Evolutionary conservation across 345 rosid genomes (phyloP).

Genomic region (Eucalyptus curtisii): DNA sequence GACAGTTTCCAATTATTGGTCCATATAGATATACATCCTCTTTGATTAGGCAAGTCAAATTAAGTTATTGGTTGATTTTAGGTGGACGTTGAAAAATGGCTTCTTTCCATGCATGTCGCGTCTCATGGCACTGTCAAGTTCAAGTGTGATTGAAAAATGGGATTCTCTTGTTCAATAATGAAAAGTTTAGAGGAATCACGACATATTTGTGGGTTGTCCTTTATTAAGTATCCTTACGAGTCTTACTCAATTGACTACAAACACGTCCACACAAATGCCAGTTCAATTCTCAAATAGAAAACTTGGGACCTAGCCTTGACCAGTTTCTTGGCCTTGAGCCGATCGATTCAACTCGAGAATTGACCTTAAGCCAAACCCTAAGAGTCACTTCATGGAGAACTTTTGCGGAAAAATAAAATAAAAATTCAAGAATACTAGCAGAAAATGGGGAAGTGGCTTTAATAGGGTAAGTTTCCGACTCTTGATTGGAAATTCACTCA

Average conservation of each 20-base stretch:
- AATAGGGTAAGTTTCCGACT: fast-evolving
- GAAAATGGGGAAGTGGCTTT: background rate
- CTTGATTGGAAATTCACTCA: fast-evolving
- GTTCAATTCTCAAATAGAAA: background rate
- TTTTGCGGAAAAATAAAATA: background rate
- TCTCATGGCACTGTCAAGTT: background rate
- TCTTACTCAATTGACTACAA: background rate
- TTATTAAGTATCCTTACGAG: background rate
- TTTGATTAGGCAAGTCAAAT: background rate
- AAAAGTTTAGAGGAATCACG: background rate
- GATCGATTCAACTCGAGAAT: background rate
- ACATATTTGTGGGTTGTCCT: background rate
- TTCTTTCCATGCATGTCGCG: background rate
- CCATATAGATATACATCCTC: background rate
- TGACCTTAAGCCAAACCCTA: background rate
- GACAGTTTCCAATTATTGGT: background rate
- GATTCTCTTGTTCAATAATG: background rate
- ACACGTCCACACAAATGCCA: background rate
- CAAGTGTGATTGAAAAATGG: background rate
- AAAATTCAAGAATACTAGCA: fast-evolving
- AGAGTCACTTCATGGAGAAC: background rate
- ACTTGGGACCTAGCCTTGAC: background rate
- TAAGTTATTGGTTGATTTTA: background rate
- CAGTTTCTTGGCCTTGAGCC: background rate
- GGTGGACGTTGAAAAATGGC: background rate